Base-by-base conservation (phyloP, 139 green algal species). In the Chlamydomonas sphaeroides region DNA sequence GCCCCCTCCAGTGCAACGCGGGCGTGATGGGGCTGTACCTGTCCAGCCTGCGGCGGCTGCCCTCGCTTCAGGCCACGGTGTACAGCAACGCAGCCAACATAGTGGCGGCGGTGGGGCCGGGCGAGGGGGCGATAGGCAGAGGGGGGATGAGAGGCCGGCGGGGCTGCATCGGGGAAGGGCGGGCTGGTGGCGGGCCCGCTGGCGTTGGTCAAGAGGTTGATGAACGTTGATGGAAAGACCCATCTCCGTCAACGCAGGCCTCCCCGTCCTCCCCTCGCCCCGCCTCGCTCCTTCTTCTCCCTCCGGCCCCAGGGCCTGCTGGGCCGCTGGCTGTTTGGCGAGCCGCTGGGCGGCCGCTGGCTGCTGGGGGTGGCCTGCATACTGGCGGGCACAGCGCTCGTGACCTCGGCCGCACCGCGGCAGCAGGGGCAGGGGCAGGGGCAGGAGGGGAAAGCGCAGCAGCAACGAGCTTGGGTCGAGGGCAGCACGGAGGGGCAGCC, bases 71-170 rank as follows among this genome's bases (percentile, higher is more conserved):
- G 14, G 86, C 83, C 21, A 88, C 83, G 0, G 78, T 90, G 23
- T 39, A 81, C 78, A 88, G 82, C 71, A 86, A 84, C 39, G 78
- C 78, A 5, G 65, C 83, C 71, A 90, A 90, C 72, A 72, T 88
- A 23, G n/a, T 63, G 5, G 48, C 33, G 36, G 85, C 82, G 76
- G 85, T 89, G 45, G n/a, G 85, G 2, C 33, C 38, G 17, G 6
- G 68, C 35, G 11, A 2, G 15, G 7, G 7, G 33, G 11, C 15
- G 11, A 8, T 69, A n/a, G 5, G 33, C 11, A 45, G 8, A 69
- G 4, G 33, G n/a, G 8, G 30, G 28, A 30, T 38, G 10, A 33
- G 32, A 26, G 1, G 36, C 66, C 35, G 3, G 32, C 42, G 6
- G 18, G 35, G 15, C 23, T 33, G 48, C 36, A 51, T 14, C 10